phyloP scores from a whole-genome alignment of 495 filamentous ascomycete genomes.

The Diplogelasinospora grovesii region DNA sequence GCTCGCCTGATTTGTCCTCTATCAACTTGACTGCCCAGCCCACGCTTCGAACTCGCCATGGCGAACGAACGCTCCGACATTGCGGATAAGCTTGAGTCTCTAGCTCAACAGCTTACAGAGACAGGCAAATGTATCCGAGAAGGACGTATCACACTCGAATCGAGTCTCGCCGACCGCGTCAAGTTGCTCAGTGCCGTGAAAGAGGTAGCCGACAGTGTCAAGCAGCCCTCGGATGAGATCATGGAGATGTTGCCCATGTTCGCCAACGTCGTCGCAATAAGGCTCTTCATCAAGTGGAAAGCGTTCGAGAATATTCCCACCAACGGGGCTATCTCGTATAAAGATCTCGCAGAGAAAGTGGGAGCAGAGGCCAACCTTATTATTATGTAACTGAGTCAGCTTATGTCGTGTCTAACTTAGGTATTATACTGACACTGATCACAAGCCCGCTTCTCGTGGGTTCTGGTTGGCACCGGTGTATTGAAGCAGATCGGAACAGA shows the following conservation, averaged over 20 bases:
- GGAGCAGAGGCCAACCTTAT: slow-evolving; percentile 20
- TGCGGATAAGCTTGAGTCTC: slow-evolving; percentile 5
- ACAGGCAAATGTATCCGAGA: slow-evolving; percentile 4
- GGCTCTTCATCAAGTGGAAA: slow-evolving; percentile 27
- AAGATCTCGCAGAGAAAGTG: slow-evolving; percentile 17
- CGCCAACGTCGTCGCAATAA: slow-evolving; percentile 11
- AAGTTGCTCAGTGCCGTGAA: slow-evolving; percentile 3
- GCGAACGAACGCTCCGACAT: no score
- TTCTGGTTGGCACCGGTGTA: slow-evolving; percentile 11
- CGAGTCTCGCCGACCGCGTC: not conserved
- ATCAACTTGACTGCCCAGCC: no score
- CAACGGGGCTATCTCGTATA: slow-evolving; percentile 14
- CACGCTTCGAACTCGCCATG: no score
- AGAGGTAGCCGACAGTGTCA: slow-evolving; percentile 2
- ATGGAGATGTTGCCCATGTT: slow-evolving; percentile 1
- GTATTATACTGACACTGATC: not conserved
- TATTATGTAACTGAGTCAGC: slow-evolving; percentile 13
- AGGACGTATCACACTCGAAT: not conserved
- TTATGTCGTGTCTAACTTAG: not conserved
- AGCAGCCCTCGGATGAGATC: slow-evolving; percentile 4
- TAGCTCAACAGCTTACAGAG: slow-evolving; percentile 1
- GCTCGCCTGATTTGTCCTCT: no score
- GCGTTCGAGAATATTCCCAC: slow-evolving; percentile 24
- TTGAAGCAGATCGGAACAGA: slow-evolving; percentile 11
- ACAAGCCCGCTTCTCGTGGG: slow-evolving; percentile 12